Conservation (phyloP, 129 eudicot species). For the Centaurea solstitialis region DNA sequence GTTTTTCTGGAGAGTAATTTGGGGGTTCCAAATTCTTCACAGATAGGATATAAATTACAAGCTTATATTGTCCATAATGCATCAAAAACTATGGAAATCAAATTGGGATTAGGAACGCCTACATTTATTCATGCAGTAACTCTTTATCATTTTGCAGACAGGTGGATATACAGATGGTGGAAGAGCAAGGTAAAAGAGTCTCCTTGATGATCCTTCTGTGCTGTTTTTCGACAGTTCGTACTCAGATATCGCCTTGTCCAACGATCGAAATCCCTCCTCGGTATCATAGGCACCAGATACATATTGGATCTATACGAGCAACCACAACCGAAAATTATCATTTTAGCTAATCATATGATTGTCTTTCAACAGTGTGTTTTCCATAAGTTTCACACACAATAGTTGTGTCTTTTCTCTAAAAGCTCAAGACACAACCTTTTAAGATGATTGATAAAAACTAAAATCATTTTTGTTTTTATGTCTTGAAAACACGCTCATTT, state of each 20-base stretch:
- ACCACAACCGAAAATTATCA: constrained; percentile 10
- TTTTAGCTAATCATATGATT: background rate
- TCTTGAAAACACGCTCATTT: background rate
- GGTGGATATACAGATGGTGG: constrained; percentile 99
- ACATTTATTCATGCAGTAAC: constrained; percentile 80
- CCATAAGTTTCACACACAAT: background rate
- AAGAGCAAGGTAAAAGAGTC: constrained; percentile 97
- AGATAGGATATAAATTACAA: background rate
- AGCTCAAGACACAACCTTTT: no score
- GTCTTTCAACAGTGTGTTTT: background rate
- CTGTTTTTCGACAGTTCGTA: constrained; percentile 65
- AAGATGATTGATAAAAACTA: no score
- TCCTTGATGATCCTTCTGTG: constrained; percentile 70
- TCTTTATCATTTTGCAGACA: constrained; percentile 90
- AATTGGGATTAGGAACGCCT: constrained; percentile 23
- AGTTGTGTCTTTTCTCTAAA: background rate
- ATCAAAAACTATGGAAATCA: background rate
- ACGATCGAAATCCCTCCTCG: constrained; percentile 68
- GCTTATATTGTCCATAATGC: constrained; percentile 7
- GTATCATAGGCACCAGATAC: constrained; percentile 84
- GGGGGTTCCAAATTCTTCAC: background rate
- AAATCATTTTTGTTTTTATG: background rate
- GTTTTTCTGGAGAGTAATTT: background rate
- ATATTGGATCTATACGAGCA: constrained; percentile 62
- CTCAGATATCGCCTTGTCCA: constrained; percentile 73